Base-by-base conservation (phyloP, 768 basidiomycete genomes). In the Agaricus bisporus region DNA sequence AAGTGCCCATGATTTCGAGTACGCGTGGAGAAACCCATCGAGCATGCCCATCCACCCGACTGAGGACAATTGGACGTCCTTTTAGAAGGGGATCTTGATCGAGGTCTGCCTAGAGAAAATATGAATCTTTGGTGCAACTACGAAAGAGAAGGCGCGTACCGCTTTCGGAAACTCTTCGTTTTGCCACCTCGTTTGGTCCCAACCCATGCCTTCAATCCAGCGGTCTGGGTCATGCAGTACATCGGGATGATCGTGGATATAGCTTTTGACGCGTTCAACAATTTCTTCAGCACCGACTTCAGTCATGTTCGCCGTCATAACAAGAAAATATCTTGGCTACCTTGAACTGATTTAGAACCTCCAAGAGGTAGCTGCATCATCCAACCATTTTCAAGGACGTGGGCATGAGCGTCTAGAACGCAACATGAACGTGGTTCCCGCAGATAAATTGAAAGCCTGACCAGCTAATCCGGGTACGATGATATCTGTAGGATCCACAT, bases 131-230 rank as follows among this genome's bases (percentile, higher is more conserved):
- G 29, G 2, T 39, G n/a, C 36, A 10, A 15, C 22, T 18, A 6
- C 6, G 12, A 54, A 22, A 43, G 9, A 54, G 28, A 57, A 1
- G 6, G 41, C 36, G 63, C 76, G 25, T 60, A 90, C 91, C 1
- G 88, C 84, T 29, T 77, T 82, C 2, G 92, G 92, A 58, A 91
- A 94, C 20, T 73, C 63, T 8, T 72, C 66, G 10, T 71, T 74
- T 6, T 75, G 58, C 88, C 88, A 91, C 54, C 78, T 75, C 1
- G 88, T 95, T 67, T 98, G 93, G 62, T 98, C 91, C 94, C 95
- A 98, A 4, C 95, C 95, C 73, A 87, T 80, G 10, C 92, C 94
- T 59, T 84, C 73, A 39, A 97, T 80, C 91, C 91, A 97, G 5
- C 63, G 70, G 3, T 75, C 69, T 2, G 68, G 71, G 61, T 88